Evolutionary conservation across 352 stramenopile genomes (phyloP).

Genomic region (Globisporangium paddicum): DNA sequence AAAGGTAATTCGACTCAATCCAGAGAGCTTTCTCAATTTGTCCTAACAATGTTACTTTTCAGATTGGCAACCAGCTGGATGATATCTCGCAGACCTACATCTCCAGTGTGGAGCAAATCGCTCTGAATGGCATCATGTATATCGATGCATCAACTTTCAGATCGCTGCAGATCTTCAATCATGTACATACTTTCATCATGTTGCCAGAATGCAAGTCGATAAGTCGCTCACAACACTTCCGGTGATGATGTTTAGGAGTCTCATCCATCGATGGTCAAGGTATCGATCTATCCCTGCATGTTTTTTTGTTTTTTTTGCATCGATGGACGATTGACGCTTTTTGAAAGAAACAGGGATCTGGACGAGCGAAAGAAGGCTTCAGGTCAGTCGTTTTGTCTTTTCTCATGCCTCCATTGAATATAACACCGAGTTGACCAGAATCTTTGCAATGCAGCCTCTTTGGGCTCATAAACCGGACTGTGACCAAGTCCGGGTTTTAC

Average conservation of each 20-base stretch:
- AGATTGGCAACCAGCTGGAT: slow-evolving; percentile 86
- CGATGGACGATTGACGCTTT: not conserved
- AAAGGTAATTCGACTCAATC: slow-evolving; percentile 39
- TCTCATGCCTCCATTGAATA: not conserved
- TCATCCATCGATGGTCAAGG: slow-evolving; percentile 76
- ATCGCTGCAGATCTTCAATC: slow-evolving; percentile 81
- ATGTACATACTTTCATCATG: slow-evolving; percentile 27
- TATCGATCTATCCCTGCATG: slow-evolving; percentile 7
- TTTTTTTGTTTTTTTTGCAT: too few species aligned
- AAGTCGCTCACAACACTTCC: not conserved
- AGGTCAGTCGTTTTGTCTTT: slow-evolving; percentile 31
- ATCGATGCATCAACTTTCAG: slow-evolving; percentile 66
- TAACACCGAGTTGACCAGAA: not conserved
- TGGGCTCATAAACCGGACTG: slow-evolving; percentile 71
- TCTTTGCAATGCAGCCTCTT: slow-evolving; percentile 41
- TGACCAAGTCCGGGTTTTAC: slow-evolving; percentile 57
- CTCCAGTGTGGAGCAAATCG: slow-evolving; percentile 53
- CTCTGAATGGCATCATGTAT: slow-evolving; percentile 76
- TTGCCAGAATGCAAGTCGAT: not conserved
- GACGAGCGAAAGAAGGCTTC: slow-evolving; percentile 82
- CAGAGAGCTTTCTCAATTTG: not conserved
- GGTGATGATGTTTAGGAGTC: slow-evolving; percentile 40
- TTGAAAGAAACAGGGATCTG: slow-evolving; percentile 37
- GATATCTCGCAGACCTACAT: slow-evolving; percentile 46
- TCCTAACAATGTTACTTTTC: not conserved